Percentiles rank a stretch among this genome's conserved stretches.
phyloP scores from a whole-genome alignment of 1,284 basidiomycete species.

The Mixia osmundae region DNA sequence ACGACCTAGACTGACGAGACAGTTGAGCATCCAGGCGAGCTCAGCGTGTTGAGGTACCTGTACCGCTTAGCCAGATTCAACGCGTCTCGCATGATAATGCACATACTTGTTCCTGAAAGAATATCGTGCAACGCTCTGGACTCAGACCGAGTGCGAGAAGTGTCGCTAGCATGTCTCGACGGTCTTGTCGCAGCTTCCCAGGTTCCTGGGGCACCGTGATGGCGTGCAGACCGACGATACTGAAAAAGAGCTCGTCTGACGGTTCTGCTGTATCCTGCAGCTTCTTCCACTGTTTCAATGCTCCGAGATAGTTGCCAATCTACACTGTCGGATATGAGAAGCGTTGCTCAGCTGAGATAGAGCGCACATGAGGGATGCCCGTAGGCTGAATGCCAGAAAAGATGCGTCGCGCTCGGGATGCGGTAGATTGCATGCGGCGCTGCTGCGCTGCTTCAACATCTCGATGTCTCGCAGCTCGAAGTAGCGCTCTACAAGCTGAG shows the following conservation, averaged over 20 bases:
- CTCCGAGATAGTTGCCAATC: slow-evolving; percentile 86
- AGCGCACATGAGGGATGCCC: slow-evolving; percentile 46
- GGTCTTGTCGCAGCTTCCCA: slow-evolving; percentile 33
- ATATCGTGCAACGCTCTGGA: slow-evolving; percentile 48
- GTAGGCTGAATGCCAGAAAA: slow-evolving; percentile 68
- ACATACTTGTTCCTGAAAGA: slow-evolving; percentile 67
- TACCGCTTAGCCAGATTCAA: not conserved
- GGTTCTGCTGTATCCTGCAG: slow-evolving; percentile 38
- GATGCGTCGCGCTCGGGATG: slow-evolving; percentile 29
- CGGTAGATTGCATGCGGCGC: no score
- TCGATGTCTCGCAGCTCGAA: no score
- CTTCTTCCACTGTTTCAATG: slow-evolving; percentile 64
- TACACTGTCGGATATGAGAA: slow-evolving; percentile 20
- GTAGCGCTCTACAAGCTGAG: no score
- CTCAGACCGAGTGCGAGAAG: slow-evolving; percentile 68
- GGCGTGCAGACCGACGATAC: slow-evolving; percentile 78
- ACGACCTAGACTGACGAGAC: slow-evolving; percentile 57
- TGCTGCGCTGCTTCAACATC: no score
- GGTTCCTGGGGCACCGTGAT: slow-evolving; percentile 75
- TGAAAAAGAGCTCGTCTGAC: slow-evolving; percentile 48
- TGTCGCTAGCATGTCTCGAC: slow-evolving; percentile 56
- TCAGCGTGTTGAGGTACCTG: slow-evolving; percentile 67
- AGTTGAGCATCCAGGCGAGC: slow-evolving; percentile 75
- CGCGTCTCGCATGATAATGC: not conserved
- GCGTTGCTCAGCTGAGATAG: not conserved